Conservation (phyloP, 805 yeast genomes). For the Starmerella bombicola region DNA sequence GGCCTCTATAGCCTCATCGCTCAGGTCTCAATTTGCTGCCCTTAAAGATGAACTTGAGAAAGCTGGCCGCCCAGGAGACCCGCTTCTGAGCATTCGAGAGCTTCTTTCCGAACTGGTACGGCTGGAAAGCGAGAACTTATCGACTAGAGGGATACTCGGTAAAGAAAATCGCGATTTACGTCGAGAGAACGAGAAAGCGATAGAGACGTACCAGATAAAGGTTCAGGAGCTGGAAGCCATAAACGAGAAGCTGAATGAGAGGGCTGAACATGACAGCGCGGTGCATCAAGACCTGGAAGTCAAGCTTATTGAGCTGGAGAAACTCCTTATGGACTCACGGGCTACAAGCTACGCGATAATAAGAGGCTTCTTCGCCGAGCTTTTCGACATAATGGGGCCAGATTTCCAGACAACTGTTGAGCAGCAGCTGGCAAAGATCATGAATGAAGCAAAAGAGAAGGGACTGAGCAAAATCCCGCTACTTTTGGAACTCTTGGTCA, state of each 20-base stretch:
- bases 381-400: slow-evolving; percentile 18
- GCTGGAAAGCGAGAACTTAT: background rate
- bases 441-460: slow-evolving; percentile 11
- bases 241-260: background rate
- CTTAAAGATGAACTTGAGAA: background rate
- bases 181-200: background rate
- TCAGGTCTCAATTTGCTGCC: background rate
- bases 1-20: background rate
- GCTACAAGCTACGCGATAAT: slow-evolving; percentile 15
- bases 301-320: slow-evolving; percentile 2
- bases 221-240: background rate
- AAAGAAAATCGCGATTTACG: background rate
- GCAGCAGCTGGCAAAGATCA: slow-evolving; percentile 14
- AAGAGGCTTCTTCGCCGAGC: slow-evolving; percentile 16
- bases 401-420: slow-evolving; percentile 18
- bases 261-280: background rate
- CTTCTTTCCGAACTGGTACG: background rate
- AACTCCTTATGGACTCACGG: slow-evolving; percentile 5
- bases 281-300: slow-evolving; percentile 1
- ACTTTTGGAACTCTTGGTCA: slow-evolving; percentile 16
- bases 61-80: background rate
- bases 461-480: slow-evolving; percentile 19
- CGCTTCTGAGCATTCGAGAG: background rate
- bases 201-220: background rate
- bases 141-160: background rate